Conservation (phyloP, 176 grass and related monocot genomes). For the Thinopyrum elongatum region DNA sequence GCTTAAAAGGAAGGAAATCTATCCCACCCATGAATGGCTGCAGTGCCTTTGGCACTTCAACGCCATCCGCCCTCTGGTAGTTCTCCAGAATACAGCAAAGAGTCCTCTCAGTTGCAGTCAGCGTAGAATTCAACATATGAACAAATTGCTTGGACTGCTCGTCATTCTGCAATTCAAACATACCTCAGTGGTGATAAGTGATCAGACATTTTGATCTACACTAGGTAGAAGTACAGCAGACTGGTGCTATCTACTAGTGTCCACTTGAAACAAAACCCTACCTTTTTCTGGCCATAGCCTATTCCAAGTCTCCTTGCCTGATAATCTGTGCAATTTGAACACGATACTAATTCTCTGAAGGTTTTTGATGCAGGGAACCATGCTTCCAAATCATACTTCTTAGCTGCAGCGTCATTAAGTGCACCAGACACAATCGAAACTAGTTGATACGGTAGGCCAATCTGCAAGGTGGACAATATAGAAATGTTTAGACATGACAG, state of each 20-base stretch:
- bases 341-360: constrained; percentile 86
- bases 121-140: constrained; percentile 89
- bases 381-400: constrained; percentile 94
- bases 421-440: constrained; percentile 92
- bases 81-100: constrained; percentile 94
- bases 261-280: constrained; percentile 8
- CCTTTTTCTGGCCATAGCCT: constrained; percentile 90
- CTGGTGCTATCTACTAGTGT: neutral
- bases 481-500: neutral
- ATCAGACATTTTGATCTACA: neutral
- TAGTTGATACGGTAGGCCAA: constrained; percentile 84
- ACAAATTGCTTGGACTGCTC: constrained; percentile 88
- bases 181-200: neutral
- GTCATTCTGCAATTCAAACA: constrained; percentile 55
- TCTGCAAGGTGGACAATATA: constrained; percentile 43
- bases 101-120: constrained; percentile 90
- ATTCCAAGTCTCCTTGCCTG: constrained; percentile 93
- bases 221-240: neutral
- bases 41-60: constrained; percentile 72
- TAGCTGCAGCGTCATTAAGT: constrained; percentile 90
- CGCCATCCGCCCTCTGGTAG: constrained; percentile 72
- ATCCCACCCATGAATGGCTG: constrained; percentile 65
- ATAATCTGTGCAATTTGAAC: constrained; percentile 95
- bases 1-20: constrained; percentile 77
- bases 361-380: constrained; percentile 97